Conservation (phyloP, 1,139 yeast genomes). For the Schwanniomyces etchellsii region DNA sequence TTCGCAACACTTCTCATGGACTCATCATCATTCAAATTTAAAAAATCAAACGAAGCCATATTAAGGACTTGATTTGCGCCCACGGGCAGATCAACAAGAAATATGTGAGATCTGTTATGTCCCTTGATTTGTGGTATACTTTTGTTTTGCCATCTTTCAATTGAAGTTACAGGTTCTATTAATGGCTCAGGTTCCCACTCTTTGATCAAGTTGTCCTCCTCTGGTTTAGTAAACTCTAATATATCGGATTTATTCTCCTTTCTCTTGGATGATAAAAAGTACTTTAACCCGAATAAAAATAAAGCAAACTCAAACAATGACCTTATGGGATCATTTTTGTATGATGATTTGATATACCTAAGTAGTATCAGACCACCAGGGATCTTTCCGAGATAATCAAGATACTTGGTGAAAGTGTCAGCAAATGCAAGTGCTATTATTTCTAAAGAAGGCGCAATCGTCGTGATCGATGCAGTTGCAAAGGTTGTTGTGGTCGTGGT, state of each 20-base stretch:
- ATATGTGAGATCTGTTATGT: conserved; percentile 47
- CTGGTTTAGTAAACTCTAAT: conserved; percentile 58
- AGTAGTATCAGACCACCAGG: conserved; percentile 83
- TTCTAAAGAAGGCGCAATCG: conserved; percentile 37
- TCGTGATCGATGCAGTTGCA: conserved; percentile 22
- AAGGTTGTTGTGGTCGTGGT: conserved; percentile 15
- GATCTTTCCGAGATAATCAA: conserved; percentile 34
- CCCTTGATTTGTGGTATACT: conserved; percentile 62
- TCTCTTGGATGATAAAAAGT: conserved; percentile 77
- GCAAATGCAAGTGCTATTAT: conserved; percentile 29
- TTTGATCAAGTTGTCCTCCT: conserved; percentile 74
- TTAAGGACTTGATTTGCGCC: conserved; percentile 41
- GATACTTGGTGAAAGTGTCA: conserved; percentile 29
- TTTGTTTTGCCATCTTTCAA: conserved; percentile 58
- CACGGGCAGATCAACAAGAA: conserved; percentile 9
- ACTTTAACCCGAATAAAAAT: conserved; percentile 78
- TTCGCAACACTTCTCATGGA: conserved; percentile 52
- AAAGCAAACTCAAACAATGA: conserved; percentile 76
- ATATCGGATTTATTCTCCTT: conserved; percentile 72
- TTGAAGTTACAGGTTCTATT: conserved; percentile 46
- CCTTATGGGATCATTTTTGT: conserved; percentile 90
- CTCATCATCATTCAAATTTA: conserved; percentile 48
- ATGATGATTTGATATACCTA: conserved; percentile 80
- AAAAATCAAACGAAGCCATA: conserved; percentile 58
- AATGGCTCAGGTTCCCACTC: conserved; percentile 93